Evolutionary conservation across 1,284 basidiomycete genomes (phyloP).

Genomic region (Ustilago curta): DNA sequence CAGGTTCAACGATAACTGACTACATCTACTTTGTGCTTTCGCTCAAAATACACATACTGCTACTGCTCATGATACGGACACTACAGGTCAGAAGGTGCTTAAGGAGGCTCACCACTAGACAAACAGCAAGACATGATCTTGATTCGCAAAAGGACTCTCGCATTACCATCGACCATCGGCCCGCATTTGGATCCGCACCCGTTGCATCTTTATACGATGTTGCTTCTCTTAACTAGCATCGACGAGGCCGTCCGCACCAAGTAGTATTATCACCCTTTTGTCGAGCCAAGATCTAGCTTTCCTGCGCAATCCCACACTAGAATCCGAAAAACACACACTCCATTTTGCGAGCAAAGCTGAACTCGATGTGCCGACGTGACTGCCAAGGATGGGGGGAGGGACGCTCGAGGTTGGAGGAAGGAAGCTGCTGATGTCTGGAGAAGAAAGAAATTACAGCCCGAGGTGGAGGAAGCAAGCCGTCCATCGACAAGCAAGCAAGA

Average conservation of each 20-base stretch:
- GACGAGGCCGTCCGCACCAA: neutral
- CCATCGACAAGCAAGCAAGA: no score
- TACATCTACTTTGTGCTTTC: neutral
- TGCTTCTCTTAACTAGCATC: neutral
- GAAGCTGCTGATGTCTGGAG: no score
- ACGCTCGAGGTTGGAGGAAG: no score
- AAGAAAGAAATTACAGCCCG: no score
- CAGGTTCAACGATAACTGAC: neutral
- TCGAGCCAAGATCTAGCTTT: neutral
- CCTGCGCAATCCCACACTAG: conserved; percentile 30
- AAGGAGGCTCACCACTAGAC: conserved; percentile 56
- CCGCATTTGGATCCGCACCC: neutral
- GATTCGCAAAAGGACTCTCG: neutral
- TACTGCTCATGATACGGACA: neutral
- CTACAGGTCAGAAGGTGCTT: conserved; percentile 55
- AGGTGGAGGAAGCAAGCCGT: no score
- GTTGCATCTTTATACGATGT: neutral
- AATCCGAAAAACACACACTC: conserved; percentile 8
- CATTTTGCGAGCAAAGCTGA: neutral
- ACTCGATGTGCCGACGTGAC: neutral
- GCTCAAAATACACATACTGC: no score
- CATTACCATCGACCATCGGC: neutral
- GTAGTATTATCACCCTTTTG: neutral
- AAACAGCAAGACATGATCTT: neutral
- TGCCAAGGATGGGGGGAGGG: no score